A percentile compares a stretch with the other conserved stretches of the same genome.
These are phyloP conservation scores for Erodium moschatum DNA, from an alignment of 441 rosid genomes.

Conservation along the genomic window DNA sequence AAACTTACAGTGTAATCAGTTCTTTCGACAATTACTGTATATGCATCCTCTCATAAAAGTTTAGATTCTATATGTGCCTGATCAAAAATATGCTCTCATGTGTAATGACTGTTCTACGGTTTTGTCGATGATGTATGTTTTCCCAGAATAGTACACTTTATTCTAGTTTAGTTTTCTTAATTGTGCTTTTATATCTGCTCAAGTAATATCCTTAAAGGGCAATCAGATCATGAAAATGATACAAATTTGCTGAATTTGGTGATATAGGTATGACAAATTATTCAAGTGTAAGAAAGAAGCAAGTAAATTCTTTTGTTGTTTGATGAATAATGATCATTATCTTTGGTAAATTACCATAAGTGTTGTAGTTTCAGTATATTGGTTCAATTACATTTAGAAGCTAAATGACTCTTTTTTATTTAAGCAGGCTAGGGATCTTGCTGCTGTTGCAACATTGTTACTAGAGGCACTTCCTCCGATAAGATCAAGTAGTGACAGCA, in stretches of 20 bases:
- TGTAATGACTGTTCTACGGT: neutral
- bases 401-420: conserved; percentile 23
- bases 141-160: neutral
- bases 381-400: conserved; percentile 16
- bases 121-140: neutral
- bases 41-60: neutral
- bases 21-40: neutral
- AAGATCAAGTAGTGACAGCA: conserved; percentile 31
- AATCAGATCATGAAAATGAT: conserved; percentile 1
- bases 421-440: conserved; percentile 70
- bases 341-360: neutral
- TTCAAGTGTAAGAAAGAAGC: conserved; percentile 4
- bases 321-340: neutral
- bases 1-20: neutral
- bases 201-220: neutral
- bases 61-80: neutral
- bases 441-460: conserved; percentile 65
- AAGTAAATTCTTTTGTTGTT: conserved; percentile 1
- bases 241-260: neutral
- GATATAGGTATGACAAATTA: neutral
- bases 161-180: neutral
- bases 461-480: conserved; percentile 70
- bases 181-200: neutral
- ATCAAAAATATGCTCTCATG: neutral
- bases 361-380: conserved; percentile 6